Percentiles rank a stretch among this genome's conserved stretches.
Evolutionary conservation across 345 rosid species (phyloP).

Genomic region (Eucalyptus erythrocorys): DNA sequence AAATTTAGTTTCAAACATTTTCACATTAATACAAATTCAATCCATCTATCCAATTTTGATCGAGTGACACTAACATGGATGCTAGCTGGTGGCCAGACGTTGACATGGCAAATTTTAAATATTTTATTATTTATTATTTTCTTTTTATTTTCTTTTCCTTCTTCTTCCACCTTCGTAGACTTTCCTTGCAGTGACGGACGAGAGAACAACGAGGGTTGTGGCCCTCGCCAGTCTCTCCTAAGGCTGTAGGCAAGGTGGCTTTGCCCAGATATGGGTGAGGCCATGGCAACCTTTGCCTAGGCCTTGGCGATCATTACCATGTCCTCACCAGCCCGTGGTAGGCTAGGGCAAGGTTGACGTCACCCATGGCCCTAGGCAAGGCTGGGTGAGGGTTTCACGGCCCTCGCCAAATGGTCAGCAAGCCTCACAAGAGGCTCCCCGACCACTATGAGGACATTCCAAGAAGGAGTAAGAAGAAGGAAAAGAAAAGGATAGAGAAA

Average conservation of each 20-base stretch:
- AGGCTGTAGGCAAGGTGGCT: accelerated
- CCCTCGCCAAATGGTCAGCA: accelerated
- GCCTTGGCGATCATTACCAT: accelerated
- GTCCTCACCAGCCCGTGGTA: accelerated
- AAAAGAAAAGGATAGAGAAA: too few relatives aligned
- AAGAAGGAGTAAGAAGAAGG: too few relatives aligned
- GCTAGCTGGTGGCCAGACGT: accelerated
- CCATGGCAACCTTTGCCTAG: accelerated
- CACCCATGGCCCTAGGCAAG: accelerated
- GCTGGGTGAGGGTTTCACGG: accelerated
- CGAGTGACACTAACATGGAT: accelerated
- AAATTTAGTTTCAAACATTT: too few relatives aligned
- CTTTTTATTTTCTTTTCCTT: too few relatives aligned
- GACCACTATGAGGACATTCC: too few relatives aligned
- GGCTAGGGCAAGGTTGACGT: accelerated
- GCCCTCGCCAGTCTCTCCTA: accelerated
- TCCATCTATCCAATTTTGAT: too few relatives aligned
- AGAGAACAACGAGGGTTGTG: accelerated
- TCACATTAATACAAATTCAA: too few relatives aligned
- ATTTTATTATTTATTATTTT: too few relatives aligned
- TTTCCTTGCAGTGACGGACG: accelerated
- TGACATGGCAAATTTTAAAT: too few relatives aligned
- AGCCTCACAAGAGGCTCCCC: accelerated
- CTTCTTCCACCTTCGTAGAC: accelerated
- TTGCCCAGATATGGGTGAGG: accelerated